These are phyloP conservation scores for Coleophoma cylindrospora DNA, from an alignment of 2,329 filamentous ascomycete species.

Conservation along the genomic window DNA sequence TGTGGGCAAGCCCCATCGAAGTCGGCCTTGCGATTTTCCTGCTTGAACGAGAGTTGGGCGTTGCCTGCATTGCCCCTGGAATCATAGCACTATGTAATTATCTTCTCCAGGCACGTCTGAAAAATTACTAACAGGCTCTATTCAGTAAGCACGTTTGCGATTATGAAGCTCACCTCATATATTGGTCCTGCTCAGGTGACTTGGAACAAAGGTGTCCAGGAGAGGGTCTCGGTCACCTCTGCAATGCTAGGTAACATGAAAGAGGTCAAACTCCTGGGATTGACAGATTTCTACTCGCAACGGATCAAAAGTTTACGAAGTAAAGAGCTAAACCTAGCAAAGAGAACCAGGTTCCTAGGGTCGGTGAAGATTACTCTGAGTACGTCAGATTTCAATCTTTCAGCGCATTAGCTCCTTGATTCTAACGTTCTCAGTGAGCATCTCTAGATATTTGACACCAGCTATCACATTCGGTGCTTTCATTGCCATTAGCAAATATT, in stretches of 20 bases:
- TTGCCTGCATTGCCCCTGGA: conserved; percentile 10
- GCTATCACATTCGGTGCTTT: conserved; percentile 2
- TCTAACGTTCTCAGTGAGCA: background rate
- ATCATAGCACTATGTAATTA: conserved; percentile 2
- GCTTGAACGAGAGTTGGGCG: conserved; percentile 28
- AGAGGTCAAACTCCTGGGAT: conserved; percentile 20
- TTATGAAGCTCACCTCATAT: background rate
- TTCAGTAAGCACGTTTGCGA: background rate
- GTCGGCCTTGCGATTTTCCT: conserved; percentile 29
- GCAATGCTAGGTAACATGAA: conserved; percentile 17
- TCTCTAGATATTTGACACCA: conserved; percentile 2
- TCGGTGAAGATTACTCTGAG: background rate
- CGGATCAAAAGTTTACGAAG: conserved; percentile 28
- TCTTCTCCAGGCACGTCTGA: background rate
- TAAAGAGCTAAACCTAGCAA: conserved; percentile 3
- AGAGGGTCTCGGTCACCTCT: conserved; percentile 7
- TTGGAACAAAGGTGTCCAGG: conserved; percentile 7
- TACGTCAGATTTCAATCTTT: background rate
- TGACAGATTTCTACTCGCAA: conserved; percentile 25
- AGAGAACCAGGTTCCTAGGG: background rate
- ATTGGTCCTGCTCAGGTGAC: conserved; percentile 1
- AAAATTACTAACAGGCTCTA: background rate
- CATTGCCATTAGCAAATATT: background rate
- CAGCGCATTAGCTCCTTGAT: too few species aligned
- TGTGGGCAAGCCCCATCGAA: conserved; percentile 31